phyloP scores from a whole-genome alignment of 768 basidiomycete species.

The Boletellus ananiceps region DNA sequence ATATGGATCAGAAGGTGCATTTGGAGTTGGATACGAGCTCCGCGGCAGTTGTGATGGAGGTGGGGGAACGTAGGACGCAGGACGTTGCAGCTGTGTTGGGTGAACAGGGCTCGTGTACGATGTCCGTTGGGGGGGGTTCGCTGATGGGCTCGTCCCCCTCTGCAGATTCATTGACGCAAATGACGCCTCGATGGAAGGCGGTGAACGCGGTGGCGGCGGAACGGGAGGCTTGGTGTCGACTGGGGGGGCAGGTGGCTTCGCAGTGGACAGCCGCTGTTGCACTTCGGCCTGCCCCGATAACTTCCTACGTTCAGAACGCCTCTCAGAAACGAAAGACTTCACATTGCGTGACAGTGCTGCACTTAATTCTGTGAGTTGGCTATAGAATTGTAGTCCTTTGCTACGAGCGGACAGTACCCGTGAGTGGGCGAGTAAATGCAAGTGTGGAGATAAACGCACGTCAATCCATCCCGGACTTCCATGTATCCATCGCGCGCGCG shows the following conservation, averaged over 20 bases:
- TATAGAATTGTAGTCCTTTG: constrained; percentile 88
- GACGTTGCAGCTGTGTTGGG: constrained; percentile 21
- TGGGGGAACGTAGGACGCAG: constrained; percentile 13
- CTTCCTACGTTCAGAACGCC: constrained; percentile 66
- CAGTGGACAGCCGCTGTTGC: constrained; percentile 54
- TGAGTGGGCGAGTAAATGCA: constrained; percentile 5
- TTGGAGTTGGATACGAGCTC: constrained; percentile 20
- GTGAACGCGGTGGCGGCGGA: constrained; percentile 40
- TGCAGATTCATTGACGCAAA: constrained; percentile 57
- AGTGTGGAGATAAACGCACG: constrained; percentile 44
- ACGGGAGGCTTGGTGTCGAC: constrained; percentile 47
- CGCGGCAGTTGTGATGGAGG: constrained; percentile 27
- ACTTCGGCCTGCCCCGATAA: constrained; percentile 68
- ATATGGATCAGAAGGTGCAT: constrained; percentile 34
- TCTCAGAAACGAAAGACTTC: constrained; percentile 54
- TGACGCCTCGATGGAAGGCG: constrained; percentile 43
- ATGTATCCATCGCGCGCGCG: constrained; percentile 80
- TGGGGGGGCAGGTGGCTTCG: constrained; percentile 34
- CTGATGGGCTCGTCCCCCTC: constrained; percentile 25
- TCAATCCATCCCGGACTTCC: constrained; percentile 81
- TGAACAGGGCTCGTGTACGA: constrained; percentile 18
- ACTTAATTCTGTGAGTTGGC: constrained; percentile 65
- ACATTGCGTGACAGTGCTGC: constrained; percentile 54
- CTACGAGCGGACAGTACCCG: constrained; percentile 34
- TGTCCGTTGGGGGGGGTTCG: constrained; percentile 27